Conservation (phyloP, 305 asterid genomes). For the Nicotiana rustica region DNA sequence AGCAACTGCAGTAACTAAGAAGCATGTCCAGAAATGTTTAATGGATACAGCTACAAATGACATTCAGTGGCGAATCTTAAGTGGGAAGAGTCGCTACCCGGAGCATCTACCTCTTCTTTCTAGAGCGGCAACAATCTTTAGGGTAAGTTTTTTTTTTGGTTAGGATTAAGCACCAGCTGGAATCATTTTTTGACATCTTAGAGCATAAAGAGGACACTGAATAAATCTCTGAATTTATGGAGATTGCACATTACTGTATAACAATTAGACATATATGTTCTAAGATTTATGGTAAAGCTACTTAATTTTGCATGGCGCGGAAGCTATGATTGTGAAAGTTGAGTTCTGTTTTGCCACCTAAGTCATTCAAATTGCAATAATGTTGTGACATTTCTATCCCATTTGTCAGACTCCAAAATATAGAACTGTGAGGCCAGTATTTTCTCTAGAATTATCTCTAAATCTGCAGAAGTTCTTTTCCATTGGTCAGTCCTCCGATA, state of each 20-base stretch:
- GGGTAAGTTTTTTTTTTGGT: slow-evolving; percentile 58
- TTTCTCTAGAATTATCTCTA: background rate
- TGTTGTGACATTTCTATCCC: background rate
- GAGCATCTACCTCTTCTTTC: slow-evolving; percentile 84
- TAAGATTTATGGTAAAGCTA: background rate
- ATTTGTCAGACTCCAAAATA: background rate
- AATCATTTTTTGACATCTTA: background rate
- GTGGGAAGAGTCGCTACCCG: slow-evolving; percentile 82
- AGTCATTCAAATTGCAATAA: slow-evolving; percentile 4
- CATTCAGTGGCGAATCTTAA: slow-evolving; percentile 77
- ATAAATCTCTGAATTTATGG: background rate
- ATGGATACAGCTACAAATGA: slow-evolving; percentile 52
- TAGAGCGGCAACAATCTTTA: slow-evolving; percentile 93
- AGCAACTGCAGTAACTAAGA: slow-evolving; percentile 54
- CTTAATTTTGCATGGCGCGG: slow-evolving; percentile 25
- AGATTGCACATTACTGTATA: slow-evolving; percentile 17
- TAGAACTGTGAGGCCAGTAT: background rate
- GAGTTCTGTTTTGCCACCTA: background rate
- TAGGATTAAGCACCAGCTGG: slow-evolving; percentile 30
- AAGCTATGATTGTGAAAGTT: background rate
- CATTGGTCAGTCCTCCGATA: background rate
- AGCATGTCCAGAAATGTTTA: slow-evolving; percentile 63
- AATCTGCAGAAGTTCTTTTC: background rate
- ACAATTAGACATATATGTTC: background rate
- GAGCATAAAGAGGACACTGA: background rate